Base-by-base conservation (phyloP, 192 early-diverging fungal species). In the Backusella parvicylindrica region DNA sequence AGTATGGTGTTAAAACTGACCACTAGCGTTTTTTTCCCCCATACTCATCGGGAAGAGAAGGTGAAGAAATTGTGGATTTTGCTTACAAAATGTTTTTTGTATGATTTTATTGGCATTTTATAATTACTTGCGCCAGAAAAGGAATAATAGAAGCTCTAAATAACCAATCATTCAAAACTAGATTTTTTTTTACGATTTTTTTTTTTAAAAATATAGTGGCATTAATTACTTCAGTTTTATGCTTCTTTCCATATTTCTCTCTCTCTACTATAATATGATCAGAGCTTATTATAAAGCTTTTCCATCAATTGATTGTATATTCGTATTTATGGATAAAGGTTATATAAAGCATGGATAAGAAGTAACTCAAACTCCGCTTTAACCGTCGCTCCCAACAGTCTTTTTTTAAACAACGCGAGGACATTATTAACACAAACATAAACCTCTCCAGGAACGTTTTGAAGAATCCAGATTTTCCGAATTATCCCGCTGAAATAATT, bases 81-180 rank as follows among this genome's bases (percentile, higher is more conserved):
- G 43, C 43, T 18, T 35, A 35, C 33, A 35, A 35, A 35, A 35
- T 35, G 40, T 41, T 56, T 56, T 56, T 26, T 56, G 23, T 23
- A 56, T 56, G 8, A 56, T 56, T 53, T 56, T 21, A 56, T 56
- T 56, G 50, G 50, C 1, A 9, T 56, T 56, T 56, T 23, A 56
- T 56, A 56, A 56, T 56, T 56, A 56, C 50, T 56, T 56, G n/a
- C n/a, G 23, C 50, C 23, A 56, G 50, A 56, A 56, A 56, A 56
- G 50, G 50, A 23, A 56, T 56, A 56, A 56, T 56, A 12, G 23
- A 56, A 23, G 23, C 50, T 56, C 11, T 56, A 56, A 26, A 26
- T 56, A 56, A 56, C 50, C 50, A 56, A 56, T 56, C 50, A 56
- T 56, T 23, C 23, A 26, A 12, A 23, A 16, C 9, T 23, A 26